These are phyloP conservation scores for Gynochthodes officinalis DNA, from an alignment of 257 asterid genomes.

Conservation along the genomic window DNA sequence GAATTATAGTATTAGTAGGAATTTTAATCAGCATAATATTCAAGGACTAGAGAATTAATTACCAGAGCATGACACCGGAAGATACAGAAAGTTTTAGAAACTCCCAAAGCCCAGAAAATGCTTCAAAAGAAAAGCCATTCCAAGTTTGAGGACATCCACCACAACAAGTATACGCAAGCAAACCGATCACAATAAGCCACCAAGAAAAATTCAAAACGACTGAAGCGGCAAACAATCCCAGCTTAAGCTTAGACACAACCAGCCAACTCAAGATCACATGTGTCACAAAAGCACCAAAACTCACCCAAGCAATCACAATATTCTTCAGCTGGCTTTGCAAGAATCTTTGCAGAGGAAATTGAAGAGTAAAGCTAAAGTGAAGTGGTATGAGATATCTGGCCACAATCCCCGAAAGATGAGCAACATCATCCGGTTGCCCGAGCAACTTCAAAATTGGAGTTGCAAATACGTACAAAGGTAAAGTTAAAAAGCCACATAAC, in stretches of 20 bases:
- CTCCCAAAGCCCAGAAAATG: constrained; percentile 80
- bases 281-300: constrained; percentile 33
- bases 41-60: not conserved
- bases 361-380: constrained; percentile 66
- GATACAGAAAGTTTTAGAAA: constrained; percentile 72
- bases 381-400: constrained; percentile 59
- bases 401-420: constrained; percentile 71
- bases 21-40: no score
- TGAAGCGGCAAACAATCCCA: constrained; percentile 59
- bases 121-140: constrained; percentile 67
- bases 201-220: constrained; percentile 57
- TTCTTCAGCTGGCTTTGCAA: constrained; percentile 89
- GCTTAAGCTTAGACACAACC: constrained; percentile 37
- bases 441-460: constrained; percentile 55
- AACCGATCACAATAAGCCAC: constrained; percentile 49
- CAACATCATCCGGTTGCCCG: constrained; percentile 73
- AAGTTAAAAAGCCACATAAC: constrained; percentile 33
- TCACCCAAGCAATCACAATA: constrained; percentile 50
- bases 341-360: constrained; percentile 74
- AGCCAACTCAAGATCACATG: constrained; percentile 60
- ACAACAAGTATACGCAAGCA: constrained; percentile 40
- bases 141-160: constrained; percentile 86
- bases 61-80: constrained; percentile 95
- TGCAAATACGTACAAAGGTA: constrained; percentile 59
- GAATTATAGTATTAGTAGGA: no score